Evolutionary conservation across 2,329 filamentous ascomycete genomes (phyloP), one percentile per base, ranked within the genome.

Genomic region (Didymella segeticola): DNA sequence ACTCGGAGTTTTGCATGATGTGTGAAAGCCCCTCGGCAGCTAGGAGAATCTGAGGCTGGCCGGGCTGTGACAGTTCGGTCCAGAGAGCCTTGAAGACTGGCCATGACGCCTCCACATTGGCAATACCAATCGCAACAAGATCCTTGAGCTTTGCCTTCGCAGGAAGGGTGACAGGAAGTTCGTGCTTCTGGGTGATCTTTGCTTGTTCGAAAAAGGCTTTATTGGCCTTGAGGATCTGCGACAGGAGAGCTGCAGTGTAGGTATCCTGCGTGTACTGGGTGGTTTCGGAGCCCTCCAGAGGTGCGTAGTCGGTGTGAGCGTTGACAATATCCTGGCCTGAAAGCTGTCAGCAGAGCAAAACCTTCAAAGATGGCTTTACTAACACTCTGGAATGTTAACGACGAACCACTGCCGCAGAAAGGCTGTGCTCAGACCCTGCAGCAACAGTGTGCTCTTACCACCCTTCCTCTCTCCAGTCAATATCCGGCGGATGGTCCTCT

Each of bases 361-460:
- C 14, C 8, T 29, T 9, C 7, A 12, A 9, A 23, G 6, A 19
- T 26, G 15, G 25, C 49, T 23, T 3, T 42, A 68, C 82, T 66
- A 80, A 96, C 93, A 89, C 78, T 99, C 92, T 30, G 95, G 93
- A 45, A 98, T 83, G 69, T 90, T 89, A 53, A 99, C 82, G 39
- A 98, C 92, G 37, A 96, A 82, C 91, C 93, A 98, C 23, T 89
- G 83, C 73, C 91, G 91, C 68, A 93, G 73, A 62, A 93, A 87
- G 1, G 86, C 93, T 75, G 93, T 88, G 15, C 89, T 81, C 83
- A 96, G 86, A 31, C 89, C 89, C 78, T 98, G 93, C 38, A 96
- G 80, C 67, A 96, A 75, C 67, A 96, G 78, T 64, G 95, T 86
- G 72, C 90, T 96, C 84, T 98, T 99, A 29, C 95, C 95, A 12